A percentile compares a stretch with the other conserved stretches of the same genome.
Evolutionary conservation across 2,329 filamentous ascomycete genomes (phyloP).

Genomic region (Gremmenia infestans): DNA sequence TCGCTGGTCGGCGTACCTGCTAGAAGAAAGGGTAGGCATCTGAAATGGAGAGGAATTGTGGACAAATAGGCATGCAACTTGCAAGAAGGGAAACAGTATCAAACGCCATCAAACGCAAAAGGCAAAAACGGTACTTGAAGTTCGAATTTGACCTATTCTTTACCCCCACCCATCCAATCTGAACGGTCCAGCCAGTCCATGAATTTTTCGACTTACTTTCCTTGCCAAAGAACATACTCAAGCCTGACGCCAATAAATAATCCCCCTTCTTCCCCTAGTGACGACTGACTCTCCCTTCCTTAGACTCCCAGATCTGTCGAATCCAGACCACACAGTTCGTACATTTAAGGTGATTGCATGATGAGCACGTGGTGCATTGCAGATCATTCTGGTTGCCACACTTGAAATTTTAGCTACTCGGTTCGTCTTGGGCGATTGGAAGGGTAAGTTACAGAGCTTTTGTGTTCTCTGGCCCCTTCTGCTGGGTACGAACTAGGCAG

Average conservation of each 20-base stretch:
- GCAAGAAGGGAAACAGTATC: no score
- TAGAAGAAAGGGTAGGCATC: no score
- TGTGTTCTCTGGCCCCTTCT: neutral
- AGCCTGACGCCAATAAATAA: neutral
- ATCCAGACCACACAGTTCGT: slow-evolving; percentile 2
- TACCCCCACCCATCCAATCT: no score
- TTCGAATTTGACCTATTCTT: no score
- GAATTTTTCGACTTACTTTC: neutral
- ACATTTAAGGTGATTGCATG: slow-evolving; percentile 4
- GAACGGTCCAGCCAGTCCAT: no score
- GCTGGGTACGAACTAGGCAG: slow-evolving; percentile 3
- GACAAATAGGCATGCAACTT: no score
- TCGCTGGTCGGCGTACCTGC: no score
- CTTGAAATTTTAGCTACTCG: neutral
- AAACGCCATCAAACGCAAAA: no score
- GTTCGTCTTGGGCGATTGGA: neutral
- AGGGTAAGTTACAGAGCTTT: neutral
- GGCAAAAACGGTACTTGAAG: no score
- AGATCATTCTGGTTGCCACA: slow-evolving; percentile 4
- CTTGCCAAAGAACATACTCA: neutral
- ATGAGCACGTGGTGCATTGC: neutral
- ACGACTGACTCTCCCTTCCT: neutral
- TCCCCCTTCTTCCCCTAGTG: neutral
- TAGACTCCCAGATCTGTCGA: slow-evolving; percentile 2
- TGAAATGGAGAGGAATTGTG: no score